Evolutionary conservation across 768 basidiomycete species (phyloP).

Genomic region (Boletus pseudopeckii): DNA sequence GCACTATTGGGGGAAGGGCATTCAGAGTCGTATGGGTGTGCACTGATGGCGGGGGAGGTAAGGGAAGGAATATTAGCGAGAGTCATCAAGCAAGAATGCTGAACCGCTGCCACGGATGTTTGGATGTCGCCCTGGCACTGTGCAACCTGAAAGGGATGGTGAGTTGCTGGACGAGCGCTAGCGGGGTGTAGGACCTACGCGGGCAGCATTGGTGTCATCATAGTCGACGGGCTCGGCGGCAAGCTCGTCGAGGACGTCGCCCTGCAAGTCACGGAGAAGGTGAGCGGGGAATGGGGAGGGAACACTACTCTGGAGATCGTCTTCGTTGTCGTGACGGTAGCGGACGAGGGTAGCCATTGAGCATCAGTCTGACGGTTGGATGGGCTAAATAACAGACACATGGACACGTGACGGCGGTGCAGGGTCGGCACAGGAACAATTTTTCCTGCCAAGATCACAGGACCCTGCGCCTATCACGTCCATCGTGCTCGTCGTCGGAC

Average conservation of each 20-base stretch:
- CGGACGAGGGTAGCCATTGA: constrained; percentile 30
- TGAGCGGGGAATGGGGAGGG: constrained; percentile 26
- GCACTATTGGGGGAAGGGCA: constrained; percentile 47
- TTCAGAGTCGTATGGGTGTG: constrained; percentile 53
- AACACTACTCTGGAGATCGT: constrained; percentile 7
- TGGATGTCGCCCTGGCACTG: constrained; percentile 53
- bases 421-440: neutral
- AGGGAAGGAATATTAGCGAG: constrained; percentile 64
- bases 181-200: neutral
- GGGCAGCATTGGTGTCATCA: constrained; percentile 1
- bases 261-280: constrained; percentile 5
- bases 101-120: constrained; percentile 70
- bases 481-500: neutral
- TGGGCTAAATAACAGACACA: constrained; percentile 6
- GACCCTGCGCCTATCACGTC: too few species aligned
- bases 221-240: constrained; percentile 22
- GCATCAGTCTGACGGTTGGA: neutral
- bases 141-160: constrained; percentile 1
- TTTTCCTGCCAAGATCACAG: too few species aligned
- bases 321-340: neutral
- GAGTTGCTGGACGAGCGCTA: neutral
- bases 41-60: constrained; percentile 23
- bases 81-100: constrained; percentile 71
- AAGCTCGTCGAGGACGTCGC: constrained; percentile 22
- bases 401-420: constrained; percentile 20